Evolutionary conservation across 805 yeast species (phyloP).

Genomic region (Candida multigemmis): DNA sequence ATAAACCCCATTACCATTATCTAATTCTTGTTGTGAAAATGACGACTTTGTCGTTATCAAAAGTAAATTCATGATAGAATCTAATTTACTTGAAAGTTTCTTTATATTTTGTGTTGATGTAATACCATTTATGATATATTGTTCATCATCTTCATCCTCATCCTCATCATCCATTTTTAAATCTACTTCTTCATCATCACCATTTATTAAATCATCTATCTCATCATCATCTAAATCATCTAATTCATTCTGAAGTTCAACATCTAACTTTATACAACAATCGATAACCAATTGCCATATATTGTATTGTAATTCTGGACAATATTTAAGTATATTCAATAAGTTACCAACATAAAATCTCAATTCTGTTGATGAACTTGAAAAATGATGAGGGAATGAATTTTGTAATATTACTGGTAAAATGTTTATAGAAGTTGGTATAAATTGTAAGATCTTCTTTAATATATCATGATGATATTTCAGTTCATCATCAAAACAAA

Average conservation of each 20-base stretch:
- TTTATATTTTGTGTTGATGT: constrained; percentile 37
- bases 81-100: constrained; percentile 60
- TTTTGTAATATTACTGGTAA: constrained; percentile 50
- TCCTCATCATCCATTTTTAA: constrained; percentile 17
- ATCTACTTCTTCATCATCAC: constrained; percentile 39
- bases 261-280: constrained; percentile 77
- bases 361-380: constrained; percentile 43
- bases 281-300: constrained; percentile 80
- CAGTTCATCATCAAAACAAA: constrained; percentile 14
- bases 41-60: constrained; percentile 40
- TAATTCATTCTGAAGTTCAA: constrained; percentile 80
- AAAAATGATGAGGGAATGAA: constrained; percentile 71
- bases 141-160: constrained; percentile 27
- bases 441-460: constrained; percentile 52
- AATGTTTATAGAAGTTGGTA: constrained; percentile 72
- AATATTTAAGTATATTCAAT: constrained; percentile 52
- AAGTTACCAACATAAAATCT: constrained; percentile 61
- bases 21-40: constrained; percentile 42
- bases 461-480: constrained; percentile 52
- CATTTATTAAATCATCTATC: constrained; percentile 43
- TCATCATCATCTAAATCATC: constrained; percentile 72
- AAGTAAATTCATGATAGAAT: constrained; percentile 52
- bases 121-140: constrained; percentile 30
- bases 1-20: constrained; percentile 54
- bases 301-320: constrained; percentile 63